phyloP scores from a whole-genome alignment of 345 rosid species.

The Salix koriyanagi region DNA sequence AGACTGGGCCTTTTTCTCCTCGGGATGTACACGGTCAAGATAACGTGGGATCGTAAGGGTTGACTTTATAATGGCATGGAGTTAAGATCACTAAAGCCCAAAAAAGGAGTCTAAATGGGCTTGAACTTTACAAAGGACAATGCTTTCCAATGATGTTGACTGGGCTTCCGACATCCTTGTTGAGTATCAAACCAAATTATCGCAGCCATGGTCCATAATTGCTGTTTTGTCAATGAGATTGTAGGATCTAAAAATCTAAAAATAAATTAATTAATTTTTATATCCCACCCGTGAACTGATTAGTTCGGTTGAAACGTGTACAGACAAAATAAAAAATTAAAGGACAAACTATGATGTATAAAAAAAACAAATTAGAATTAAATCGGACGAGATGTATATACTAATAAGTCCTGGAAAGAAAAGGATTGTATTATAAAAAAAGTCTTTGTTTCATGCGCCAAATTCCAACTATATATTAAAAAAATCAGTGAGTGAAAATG shows the following conservation, averaged over 20 bases:
- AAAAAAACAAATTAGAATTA: too few relatives aligned
- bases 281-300: too few relatives aligned
- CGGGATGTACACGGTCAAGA: neutral
- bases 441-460: too few relatives aligned
- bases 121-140: neutral
- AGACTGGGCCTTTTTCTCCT: neutral
- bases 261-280: neutral
- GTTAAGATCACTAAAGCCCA: neutral
- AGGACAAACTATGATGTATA: too few relatives aligned
- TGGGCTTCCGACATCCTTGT: neutral
- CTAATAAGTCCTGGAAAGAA: too few relatives aligned
- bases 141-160: neutral
- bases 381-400: too few relatives aligned
- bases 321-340: too few relatives aligned
- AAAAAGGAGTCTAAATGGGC: too few relatives aligned
- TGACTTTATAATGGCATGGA: neutral
- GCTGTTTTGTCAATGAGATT: neutral
- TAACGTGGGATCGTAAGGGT: neutral
- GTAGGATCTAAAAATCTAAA: neutral
- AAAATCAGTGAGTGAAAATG: neutral
- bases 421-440: neutral
- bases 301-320: too few relatives aligned
- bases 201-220: neutral
- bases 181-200: neutral
- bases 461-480: neutral